Evolutionary conservation across 148 eudicot genomes (phyloP).

Genomic region (Rhododendron henanense): DNA sequence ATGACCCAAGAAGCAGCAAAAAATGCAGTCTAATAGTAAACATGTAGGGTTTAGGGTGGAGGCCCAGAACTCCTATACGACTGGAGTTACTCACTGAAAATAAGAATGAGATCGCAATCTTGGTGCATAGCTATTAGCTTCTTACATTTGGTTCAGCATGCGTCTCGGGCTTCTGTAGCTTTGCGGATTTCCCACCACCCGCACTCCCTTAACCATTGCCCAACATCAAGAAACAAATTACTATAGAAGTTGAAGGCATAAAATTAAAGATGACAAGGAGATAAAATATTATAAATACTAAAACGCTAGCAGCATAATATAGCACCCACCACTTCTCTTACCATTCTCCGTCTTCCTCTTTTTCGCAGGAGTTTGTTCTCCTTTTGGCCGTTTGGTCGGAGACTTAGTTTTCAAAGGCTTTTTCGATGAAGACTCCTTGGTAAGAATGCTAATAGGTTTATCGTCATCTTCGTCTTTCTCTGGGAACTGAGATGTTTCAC

Average conservation of each 20-base stretch:
- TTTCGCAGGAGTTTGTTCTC: constrained; percentile 30
- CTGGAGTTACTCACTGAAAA: neutral
- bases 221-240: neutral
- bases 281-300: neutral
- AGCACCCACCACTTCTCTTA: constrained; percentile 26
- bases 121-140: neutral
- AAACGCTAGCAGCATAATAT: neutral
- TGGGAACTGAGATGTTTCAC: constrained; percentile 12
- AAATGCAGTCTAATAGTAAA: neutral
- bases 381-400: constrained; percentile 27
- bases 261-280: neutral
- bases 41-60: neutral
- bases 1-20: neutral
- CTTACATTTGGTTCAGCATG: constrained; percentile 38
- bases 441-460: constrained; percentile 3
- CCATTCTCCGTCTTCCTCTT: constrained; percentile 38
- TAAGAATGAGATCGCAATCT: neutral
- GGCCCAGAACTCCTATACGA: neutral
- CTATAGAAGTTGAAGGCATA: neutral
- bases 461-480: constrained; percentile 28
- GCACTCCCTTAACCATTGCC: constrained; percentile 32
- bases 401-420: constrained; percentile 31
- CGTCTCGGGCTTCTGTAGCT: constrained; percentile 28
- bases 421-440: constrained; percentile 10
- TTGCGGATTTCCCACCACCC: constrained; percentile 21